Conservation (phyloP, 2,329 filamentous ascomycete genomes). For the Sordariomycetes sp. region DNA sequence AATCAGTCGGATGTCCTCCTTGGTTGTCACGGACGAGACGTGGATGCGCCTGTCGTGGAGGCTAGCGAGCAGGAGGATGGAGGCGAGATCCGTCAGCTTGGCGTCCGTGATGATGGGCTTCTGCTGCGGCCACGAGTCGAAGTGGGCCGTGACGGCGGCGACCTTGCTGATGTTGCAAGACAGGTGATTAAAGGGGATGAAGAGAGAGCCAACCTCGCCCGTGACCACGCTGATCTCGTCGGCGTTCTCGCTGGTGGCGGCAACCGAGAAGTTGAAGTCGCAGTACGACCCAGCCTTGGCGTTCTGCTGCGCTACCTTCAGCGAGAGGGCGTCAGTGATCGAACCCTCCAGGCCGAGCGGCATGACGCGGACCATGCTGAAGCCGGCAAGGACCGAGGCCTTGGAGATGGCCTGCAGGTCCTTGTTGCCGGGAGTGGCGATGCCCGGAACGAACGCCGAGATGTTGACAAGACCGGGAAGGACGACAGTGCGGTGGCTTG, state of each 20-base stretch:
- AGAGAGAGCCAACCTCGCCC: slow-evolving; percentile 64
- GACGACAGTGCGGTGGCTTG: slow-evolving; percentile 65
- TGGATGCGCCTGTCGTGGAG: slow-evolving; percentile 68
- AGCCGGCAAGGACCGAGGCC: slow-evolving; percentile 61
- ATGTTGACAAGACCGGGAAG: slow-evolving; percentile 68
- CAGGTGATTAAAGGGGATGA: slow-evolving; percentile 72
- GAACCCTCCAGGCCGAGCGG: slow-evolving; percentile 60
- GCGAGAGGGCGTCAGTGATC: slow-evolving; percentile 57
- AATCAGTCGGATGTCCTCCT: slow-evolving; percentile 67
- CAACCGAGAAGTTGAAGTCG: slow-evolving; percentile 71
- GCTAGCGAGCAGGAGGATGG: slow-evolving; percentile 63
- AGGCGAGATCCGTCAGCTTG: slow-evolving; percentile 69
- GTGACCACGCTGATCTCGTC: slow-evolving; percentile 62
- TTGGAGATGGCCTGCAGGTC: slow-evolving; percentile 60
- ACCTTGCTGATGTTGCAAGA: slow-evolving; percentile 78
- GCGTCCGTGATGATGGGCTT: slow-evolving; percentile 76
- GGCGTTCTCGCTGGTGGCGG: slow-evolving; percentile 59
- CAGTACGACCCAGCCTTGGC: slow-evolving; percentile 54
- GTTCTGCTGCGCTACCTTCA: slow-evolving; percentile 61
- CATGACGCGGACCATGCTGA: slow-evolving; percentile 71
- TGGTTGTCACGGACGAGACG: slow-evolving; percentile 68
- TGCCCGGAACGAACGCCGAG: slow-evolving; percentile 65
- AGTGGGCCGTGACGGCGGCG: slow-evolving; percentile 65
- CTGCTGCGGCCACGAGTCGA: slow-evolving; percentile 61
- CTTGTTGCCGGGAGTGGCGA: slow-evolving; percentile 48